Base-by-base conservation (phyloP, 1,139 yeast genomes). In the Diutina catenulata region DNA sequence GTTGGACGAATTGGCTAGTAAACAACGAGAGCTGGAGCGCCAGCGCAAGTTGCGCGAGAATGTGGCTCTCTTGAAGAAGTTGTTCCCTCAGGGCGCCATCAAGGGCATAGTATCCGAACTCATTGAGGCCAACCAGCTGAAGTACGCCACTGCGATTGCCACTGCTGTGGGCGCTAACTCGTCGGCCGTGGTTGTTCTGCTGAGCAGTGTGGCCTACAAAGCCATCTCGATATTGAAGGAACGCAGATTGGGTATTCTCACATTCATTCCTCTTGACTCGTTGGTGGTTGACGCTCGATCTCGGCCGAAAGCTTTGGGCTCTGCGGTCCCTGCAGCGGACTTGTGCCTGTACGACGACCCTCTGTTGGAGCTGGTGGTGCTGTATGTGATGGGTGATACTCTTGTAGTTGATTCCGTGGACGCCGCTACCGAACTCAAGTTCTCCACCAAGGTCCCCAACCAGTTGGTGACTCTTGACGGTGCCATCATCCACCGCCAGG, bases 231-330 rank as follows among this genome's bases (percentile, higher is more conserved):
- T 80, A 41, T 63, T 91, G 55, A 84, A 87, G 49, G 94, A 84
- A 46, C 91, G 93, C 52, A 70, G 95, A 45, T 64, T 81, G 10
- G 96, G 97, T 37, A 70, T 74, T 11, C 88, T 91, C 1, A 77
- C 94, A 1, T 88, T 91, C 48, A 81, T 91, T 43, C 98, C 98
- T 0, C 61, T 91, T 39, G 94, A 87, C 50, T 70, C 88, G 1
- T 76, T 91, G 28, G 52, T 55, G 14, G 47, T 46, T 20, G 80
- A 74, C n/a, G n/a, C n/a, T n/a, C n/a, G n/a, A n/a, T n/a, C n/a
- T n/a, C n/a, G n/a, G n/a, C n/a, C n/a, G n/a, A n/a, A n/a, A n/a
- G n/a, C n/a, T n/a, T n/a, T n/a, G n/a, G n/a, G n/a, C n/a, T n/a
- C n/a, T n/a, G 65, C 72, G 3, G 62, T 65, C 23, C 83, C 91